A percentile compares a stretch with the other conserved stretches of the same genome.
These are phyloP conservation scores for Fusarium coicis DNA, from an alignment of 2,329 filamentous ascomycete genomes.

Conservation along the genomic window DNA sequence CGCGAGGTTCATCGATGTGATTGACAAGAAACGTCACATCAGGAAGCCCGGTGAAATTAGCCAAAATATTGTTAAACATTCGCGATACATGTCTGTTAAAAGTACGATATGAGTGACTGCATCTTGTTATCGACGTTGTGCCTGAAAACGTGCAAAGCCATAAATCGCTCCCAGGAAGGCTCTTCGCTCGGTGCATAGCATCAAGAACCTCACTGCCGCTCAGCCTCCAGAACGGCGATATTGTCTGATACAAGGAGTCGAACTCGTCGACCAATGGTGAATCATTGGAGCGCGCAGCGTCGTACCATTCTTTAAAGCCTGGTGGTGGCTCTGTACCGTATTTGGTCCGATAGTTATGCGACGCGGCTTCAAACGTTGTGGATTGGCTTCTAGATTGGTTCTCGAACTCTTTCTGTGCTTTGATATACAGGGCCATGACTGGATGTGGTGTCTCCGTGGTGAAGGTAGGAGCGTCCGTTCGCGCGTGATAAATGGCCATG, in stretches of 20 bases:
- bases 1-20: constrained; percentile 58
- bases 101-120: constrained; percentile 46
- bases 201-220: constrained; percentile 48
- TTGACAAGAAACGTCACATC: constrained; percentile 58
- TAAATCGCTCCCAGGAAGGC: constrained; percentile 46
- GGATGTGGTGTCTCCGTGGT: background rate
- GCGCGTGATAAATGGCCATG: background rate
- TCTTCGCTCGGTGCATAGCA: constrained; percentile 43
- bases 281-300: constrained; percentile 51
- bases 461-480: background rate
- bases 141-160: constrained; percentile 51
- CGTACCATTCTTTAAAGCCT: constrained; percentile 59
- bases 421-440: constrained; percentile 35
- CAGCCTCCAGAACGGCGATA: constrained; percentile 55
- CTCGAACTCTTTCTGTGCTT: constrained; percentile 48
- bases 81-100: constrained; percentile 48
- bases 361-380: constrained; percentile 47
- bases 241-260: constrained; percentile 53
- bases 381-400: constrained; percentile 52
- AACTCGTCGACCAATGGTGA: constrained; percentile 62
- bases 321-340: constrained; percentile 56
- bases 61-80: constrained; percentile 48
- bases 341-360: constrained; percentile 54
- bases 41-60: constrained; percentile 44
- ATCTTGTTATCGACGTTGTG: constrained; percentile 40